Conservation (phyloP, 208 protist genomes). For the Leishmania turanica region DNA sequence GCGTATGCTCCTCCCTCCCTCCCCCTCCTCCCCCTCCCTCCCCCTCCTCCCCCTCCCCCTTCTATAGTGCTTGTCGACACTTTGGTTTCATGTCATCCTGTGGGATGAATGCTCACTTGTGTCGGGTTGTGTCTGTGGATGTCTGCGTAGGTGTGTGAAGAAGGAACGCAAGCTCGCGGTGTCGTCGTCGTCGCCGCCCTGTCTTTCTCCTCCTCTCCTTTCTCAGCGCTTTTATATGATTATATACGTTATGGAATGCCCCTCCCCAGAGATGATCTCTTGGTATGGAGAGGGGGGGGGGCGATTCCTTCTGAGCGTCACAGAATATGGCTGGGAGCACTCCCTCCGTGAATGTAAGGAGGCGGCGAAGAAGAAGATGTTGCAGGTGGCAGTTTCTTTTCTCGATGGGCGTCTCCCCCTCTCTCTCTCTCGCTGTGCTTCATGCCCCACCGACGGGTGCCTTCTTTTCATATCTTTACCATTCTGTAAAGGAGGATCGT, state of each 20-base stretch:
- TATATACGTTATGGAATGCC: background rate
- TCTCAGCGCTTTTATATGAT: background rate
- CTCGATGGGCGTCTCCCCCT: background rate
- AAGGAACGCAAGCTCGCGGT: background rate
- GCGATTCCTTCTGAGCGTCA: background rate
- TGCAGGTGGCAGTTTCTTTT: background rate
- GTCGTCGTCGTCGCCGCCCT: background rate
- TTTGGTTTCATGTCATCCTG: background rate
- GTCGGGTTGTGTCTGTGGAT: background rate
- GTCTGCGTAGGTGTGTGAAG: background rate
- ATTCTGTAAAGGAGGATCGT: background rate
- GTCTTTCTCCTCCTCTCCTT: background rate
- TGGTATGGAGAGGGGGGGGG: background rate
- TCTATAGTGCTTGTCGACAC: background rate
- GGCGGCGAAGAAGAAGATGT: too few species aligned
- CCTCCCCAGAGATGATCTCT: background rate
- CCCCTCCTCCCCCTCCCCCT: background rate
- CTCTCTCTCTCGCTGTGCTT: background rate
- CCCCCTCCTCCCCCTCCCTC: background rate
- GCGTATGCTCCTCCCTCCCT: background rate
- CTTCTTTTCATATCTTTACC: background rate
- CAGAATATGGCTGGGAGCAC: background rate
- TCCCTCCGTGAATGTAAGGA: too few species aligned
- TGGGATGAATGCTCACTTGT: background rate
- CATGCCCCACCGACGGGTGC: background rate